Evolutionary conservation across 2,329 filamentous ascomycete genomes (phyloP).

Genomic region (Fusarium brevicatenulatum): DNA sequence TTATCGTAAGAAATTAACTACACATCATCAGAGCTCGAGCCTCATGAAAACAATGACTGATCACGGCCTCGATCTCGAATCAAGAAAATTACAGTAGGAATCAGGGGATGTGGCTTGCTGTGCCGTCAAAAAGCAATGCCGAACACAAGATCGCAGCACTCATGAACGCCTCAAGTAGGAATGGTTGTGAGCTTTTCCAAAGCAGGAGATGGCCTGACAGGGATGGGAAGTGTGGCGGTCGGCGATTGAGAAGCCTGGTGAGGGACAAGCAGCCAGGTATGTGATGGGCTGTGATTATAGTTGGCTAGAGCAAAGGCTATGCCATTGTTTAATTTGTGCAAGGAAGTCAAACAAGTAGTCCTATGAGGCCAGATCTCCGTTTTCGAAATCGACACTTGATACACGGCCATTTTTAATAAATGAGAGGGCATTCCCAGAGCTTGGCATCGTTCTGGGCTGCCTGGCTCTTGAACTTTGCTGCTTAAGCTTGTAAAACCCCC

Average conservation of each 20-base stretch:
- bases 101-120: background rate
- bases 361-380: no score
- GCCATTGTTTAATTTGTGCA: background rate
- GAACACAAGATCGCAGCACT: background rate
- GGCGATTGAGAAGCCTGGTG: background rate
- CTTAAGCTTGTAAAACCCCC: no score
- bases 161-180: background rate
- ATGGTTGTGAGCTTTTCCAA: rapidly evolving
- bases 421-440: background rate
- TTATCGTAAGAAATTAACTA: no score
- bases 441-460: background rate
- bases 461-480: no score
- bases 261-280: background rate
- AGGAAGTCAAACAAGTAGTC: no score
- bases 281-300: background rate
- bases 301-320: background rate
- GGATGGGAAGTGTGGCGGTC: background rate
- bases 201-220: background rate
- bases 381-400: no score
- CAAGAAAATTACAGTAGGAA: rapidly evolving
- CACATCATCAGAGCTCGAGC: no score
- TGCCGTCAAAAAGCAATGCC: background rate
- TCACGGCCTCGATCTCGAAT: rapidly evolving
- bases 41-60: no score
- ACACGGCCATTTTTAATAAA: background rate